These are phyloP conservation scores for Lanmaoa rubissima DNA, from an alignment of 768 basidiomycete genomes.

Conservation along the genomic window DNA sequence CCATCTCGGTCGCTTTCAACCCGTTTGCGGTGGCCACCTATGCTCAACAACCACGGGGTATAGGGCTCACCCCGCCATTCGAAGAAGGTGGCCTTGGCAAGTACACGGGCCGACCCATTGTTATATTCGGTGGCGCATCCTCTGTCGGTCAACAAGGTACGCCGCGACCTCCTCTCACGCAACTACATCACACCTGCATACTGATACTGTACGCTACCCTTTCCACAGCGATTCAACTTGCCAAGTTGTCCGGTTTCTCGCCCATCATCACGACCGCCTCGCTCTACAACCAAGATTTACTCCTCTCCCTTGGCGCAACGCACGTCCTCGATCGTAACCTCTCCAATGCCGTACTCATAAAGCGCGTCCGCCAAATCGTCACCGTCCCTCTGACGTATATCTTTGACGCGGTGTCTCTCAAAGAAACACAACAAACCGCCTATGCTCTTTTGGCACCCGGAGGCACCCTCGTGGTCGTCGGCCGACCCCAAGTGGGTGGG, in stretches of 20 bases:
- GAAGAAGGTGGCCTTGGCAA: constrained; percentile 26
- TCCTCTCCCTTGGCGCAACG: constrained; percentile 38
- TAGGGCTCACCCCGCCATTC: constrained; percentile 30
- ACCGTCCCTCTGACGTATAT: constrained; percentile 1
- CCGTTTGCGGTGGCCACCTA: constrained; percentile 37
- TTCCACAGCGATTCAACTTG: constrained; percentile 31
- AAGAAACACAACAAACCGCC: constrained; percentile 33
- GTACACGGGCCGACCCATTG: constrained; percentile 29
- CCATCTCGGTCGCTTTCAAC: constrained; percentile 32
- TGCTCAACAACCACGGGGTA: constrained; percentile 23
- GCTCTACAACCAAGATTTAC: constrained; percentile 25
- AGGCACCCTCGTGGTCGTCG: constrained; percentile 26
- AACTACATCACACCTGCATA: too few relatives aligned
- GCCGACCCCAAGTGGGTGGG: not conserved
- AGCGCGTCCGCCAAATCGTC: constrained; percentile 2
- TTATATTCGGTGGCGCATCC: constrained; percentile 38
- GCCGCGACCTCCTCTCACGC: not conserved
- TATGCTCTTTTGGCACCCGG: constrained; percentile 29
- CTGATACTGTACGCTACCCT: too few relatives aligned
- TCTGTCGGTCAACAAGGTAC: constrained; percentile 38
- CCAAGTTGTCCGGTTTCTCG: constrained; percentile 32
- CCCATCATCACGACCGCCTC: constrained; percentile 42
- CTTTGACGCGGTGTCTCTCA: constrained; percentile 31
- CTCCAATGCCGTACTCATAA: constrained; percentile 1
- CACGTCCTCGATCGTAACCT: constrained; percentile 34